Percentiles rank a stretch among this genome's conserved stretches.
phyloP scores from a whole-genome alignment of 495 filamentous ascomycete genomes.

The Terfezia claveryi region DNA sequence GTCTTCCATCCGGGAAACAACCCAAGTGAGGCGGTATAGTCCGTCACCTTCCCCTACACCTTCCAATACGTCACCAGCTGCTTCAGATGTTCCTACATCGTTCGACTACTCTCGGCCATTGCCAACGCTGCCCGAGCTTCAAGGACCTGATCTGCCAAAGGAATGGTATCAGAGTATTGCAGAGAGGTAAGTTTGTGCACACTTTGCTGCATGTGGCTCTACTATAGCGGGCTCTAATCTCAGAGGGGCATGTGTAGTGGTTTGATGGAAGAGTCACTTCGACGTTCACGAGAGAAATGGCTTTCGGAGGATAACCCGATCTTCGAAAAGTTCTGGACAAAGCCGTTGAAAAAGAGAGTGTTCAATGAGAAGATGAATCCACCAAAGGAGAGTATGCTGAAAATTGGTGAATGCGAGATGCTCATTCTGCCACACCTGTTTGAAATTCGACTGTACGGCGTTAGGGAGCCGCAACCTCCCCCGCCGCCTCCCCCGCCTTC shows the following conservation, averaged over 20 bases:
- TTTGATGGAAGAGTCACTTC: conserved; percentile 60
- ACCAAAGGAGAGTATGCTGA: conserved; percentile 65
- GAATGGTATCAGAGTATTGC: conserved; percentile 62
- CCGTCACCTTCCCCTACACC: conserved; percentile 7
- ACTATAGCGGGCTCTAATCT: background rate
- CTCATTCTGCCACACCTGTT: conserved; percentile 81
- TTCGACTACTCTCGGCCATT: conserved; percentile 28
- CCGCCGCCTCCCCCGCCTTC: background rate
- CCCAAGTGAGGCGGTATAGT: conserved; percentile 13
- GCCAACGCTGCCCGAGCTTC: conserved; percentile 48
- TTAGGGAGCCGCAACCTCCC: conserved; percentile 36
- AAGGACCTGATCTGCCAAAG: conserved; percentile 37
- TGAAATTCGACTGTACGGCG: conserved; percentile 63
- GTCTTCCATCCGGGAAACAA: conserved; percentile 9
- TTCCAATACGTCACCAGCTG: conserved; percentile 2
- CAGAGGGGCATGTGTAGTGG: conserved; percentile 32
- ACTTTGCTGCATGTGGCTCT: background rate
- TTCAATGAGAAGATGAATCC: conserved; percentile 47
- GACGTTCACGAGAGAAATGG: conserved; percentile 75
- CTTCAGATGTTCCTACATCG: conserved; percentile 10
- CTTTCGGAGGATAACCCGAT: conserved; percentile 48
- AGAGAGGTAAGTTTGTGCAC: conserved; percentile 41
- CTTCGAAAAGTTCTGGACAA: conserved; percentile 84
- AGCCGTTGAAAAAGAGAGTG: conserved; percentile 50
- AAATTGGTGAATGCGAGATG: conserved; percentile 57